Evolutionary conservation across 2,329 filamentous ascomycete genomes (phyloP).

Genomic region (Chlorencoelia australis): DNA sequence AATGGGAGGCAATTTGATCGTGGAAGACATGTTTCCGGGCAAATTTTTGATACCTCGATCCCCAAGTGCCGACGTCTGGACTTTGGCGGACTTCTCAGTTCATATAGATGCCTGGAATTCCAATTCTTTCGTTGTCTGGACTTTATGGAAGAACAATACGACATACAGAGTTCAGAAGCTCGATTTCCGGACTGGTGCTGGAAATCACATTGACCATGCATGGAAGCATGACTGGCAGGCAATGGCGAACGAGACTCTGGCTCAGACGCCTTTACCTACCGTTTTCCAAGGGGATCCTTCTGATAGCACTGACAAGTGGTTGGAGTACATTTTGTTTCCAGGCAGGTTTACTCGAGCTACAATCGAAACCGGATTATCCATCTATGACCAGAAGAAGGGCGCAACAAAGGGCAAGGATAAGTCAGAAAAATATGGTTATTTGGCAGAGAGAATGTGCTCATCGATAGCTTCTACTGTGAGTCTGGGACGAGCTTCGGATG

Average conservation of each 20-base stretch:
- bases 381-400: slow-evolving; percentile 62
- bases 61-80: slow-evolving; percentile 69
- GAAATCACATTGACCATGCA: slow-evolving; percentile 22
- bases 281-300: slow-evolving; percentile 54
- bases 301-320: slow-evolving; percentile 75
- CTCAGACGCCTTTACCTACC: slow-evolving; percentile 41
- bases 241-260: slow-evolving; percentile 50
- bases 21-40: slow-evolving; percentile 63
- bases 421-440: slow-evolving; percentile 38
- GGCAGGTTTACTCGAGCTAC: slow-evolving; percentile 72
- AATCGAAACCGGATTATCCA: slow-evolving; percentile 70
- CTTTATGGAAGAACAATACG: slow-evolving; percentile 77
- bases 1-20: slow-evolving; percentile 47
- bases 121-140: slow-evolving; percentile 56
- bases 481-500: slow-evolving; percentile 49
- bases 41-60: slow-evolving; percentile 58
- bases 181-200: slow-evolving; percentile 49
- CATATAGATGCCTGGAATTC: slow-evolving; percentile 40
- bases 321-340: slow-evolving; percentile 72
- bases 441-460: slow-evolving; percentile 68
- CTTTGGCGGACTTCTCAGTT: slow-evolving; percentile 64
- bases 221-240: slow-evolving; percentile 64
- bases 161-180: slow-evolving; percentile 66
- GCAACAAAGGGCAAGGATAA: slow-evolving; percentile 32
- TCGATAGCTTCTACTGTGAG: slow-evolving; percentile 61